phyloP scores from a whole-genome alignment of 176 grass and related monocot genomes.

The Pharus latifolius region DNA sequence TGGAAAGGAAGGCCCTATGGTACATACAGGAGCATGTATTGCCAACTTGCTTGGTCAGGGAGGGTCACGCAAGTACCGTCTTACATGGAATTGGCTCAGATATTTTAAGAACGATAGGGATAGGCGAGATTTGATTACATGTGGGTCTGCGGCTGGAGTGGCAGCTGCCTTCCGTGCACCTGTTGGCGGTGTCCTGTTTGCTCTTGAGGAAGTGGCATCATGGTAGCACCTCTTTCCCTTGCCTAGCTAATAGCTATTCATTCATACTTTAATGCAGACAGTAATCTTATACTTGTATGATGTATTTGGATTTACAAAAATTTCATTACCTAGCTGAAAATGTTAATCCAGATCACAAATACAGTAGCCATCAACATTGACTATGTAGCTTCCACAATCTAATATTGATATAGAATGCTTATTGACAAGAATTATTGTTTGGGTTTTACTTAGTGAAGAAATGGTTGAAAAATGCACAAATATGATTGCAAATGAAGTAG shows the following conservation, averaged over 20 bases:
- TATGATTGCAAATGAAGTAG: not conserved
- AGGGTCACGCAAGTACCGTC: slow-evolving; percentile 85
- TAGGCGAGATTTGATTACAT: slow-evolving; percentile 90
- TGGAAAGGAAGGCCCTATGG: slow-evolving; percentile 96
- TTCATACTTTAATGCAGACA: not conserved
- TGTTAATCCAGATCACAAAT: not conserved
- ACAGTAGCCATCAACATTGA: not conserved
- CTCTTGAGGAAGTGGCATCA: slow-evolving; percentile 94
- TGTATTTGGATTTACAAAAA: not conserved
- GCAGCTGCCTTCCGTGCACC: slow-evolving; percentile 87
- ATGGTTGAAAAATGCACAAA: not conserved
- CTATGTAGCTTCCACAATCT: not conserved
- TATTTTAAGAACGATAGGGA: slow-evolving; percentile 94
- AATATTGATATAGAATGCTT: not conserved
- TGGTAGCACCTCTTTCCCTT: slow-evolving; percentile 46
- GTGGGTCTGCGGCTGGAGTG: slow-evolving; percentile 82
- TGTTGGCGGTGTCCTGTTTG: slow-evolving; percentile 94
- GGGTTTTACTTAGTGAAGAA: not conserved
- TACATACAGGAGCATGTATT: slow-evolving; percentile 95
- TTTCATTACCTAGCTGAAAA: not conserved
- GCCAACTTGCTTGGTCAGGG: slow-evolving; percentile 91
- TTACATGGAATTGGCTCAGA: slow-evolving; percentile 82
- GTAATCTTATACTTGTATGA: not conserved
- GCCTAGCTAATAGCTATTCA: not conserved
- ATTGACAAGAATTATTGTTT: not conserved